phyloP scores from a whole-genome alignment of 1,139 yeast species.

The Yamadazyma atmosphaerica region DNA sequence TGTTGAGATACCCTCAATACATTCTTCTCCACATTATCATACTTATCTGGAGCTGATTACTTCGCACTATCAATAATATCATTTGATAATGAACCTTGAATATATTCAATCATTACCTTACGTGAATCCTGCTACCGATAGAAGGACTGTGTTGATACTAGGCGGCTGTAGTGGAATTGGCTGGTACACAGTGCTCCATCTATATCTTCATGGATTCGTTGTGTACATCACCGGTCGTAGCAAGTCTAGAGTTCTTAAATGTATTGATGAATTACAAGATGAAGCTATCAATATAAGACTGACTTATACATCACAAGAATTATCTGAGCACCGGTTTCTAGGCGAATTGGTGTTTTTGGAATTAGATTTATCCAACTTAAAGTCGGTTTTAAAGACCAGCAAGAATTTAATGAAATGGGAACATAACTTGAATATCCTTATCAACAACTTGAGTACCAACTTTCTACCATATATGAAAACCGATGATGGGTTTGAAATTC shows the following conservation, averaged over 20 bases:
- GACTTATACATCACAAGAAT: slow-evolving; percentile 18
- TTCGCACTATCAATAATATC: too few relatives aligned
- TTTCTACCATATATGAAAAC: slow-evolving; percentile 69
- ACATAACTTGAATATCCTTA: slow-evolving; percentile 55
- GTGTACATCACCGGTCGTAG: slow-evolving; percentile 76
- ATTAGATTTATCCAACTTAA: slow-evolving; percentile 61
- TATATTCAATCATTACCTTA: slow-evolving; percentile 30
- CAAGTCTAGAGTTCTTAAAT: slow-evolving; percentile 51
- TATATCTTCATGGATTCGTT: slow-evolving; percentile 74
- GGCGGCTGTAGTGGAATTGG: slow-evolving; percentile 87
- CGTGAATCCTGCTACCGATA: slow-evolving; percentile 36
- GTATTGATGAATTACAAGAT: slow-evolving; percentile 52
- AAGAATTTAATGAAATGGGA: slow-evolving; percentile 50
- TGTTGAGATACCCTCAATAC: too few relatives aligned
- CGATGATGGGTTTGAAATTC: slow-evolving; percentile 74
- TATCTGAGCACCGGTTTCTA: slow-evolving; percentile 24
- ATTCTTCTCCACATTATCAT: too few relatives aligned
- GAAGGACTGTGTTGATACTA: slow-evolving; percentile 68
- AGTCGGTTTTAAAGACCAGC: slow-evolving; percentile 59
- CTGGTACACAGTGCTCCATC: slow-evolving; percentile 70
- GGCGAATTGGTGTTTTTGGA: slow-evolving; percentile 64
- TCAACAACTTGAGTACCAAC: slow-evolving; percentile 84
- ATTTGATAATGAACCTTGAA: slow-evolving; percentile 24
- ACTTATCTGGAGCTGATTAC: too few relatives aligned
- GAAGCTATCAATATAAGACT: slow-evolving; percentile 48